Evolutionary conservation across 768 basidiomycete genomes (phyloP).

Genomic region (Calocera viscosa): DNA sequence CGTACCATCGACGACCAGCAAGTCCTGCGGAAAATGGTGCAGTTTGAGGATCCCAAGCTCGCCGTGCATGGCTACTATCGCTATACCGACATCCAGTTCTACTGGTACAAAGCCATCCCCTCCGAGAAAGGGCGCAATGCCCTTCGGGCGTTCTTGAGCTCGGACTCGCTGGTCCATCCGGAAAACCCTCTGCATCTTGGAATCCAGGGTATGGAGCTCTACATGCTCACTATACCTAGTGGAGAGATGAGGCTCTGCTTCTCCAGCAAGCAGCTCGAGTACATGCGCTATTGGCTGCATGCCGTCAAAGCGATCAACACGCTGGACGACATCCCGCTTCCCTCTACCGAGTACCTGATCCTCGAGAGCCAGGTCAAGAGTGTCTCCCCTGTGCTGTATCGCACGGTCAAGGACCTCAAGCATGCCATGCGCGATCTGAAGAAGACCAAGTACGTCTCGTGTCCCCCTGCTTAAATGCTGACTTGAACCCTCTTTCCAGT

Average conservation of each 20-base stretch:
- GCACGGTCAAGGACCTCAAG: conserved; percentile 42
- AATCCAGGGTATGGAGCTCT: conserved; percentile 55
- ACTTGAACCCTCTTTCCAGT: conserved; percentile 34
- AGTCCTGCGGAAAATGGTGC: neutral
- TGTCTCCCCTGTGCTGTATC: conserved; percentile 47
- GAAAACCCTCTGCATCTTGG: conserved; percentile 58
- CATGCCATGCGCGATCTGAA: conserved; percentile 38
- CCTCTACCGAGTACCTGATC: conserved; percentile 65
- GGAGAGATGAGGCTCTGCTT: conserved; percentile 71
- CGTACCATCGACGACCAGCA: neutral
- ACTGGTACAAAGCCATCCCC: conserved; percentile 53
- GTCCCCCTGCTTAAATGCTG: neutral
- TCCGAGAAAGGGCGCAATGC: conserved; percentile 45
- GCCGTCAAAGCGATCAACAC: conserved; percentile 48
- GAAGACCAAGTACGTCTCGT: neutral
- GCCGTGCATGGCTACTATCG: conserved; percentile 27
- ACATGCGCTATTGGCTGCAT: conserved; percentile 71
- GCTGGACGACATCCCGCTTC: conserved; percentile 50
- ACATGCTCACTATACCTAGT: conserved; percentile 51
- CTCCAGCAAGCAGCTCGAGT: conserved; percentile 75
- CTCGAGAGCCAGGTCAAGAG: conserved; percentile 44
- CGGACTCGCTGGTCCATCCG: conserved; percentile 54
- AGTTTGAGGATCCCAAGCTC: neutral
- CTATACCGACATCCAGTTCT: conserved; percentile 75
- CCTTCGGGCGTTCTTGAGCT: conserved; percentile 58